Conservation (phyloP, 1,284 basidiomycete species). For the Ustilago curta region DNA sequence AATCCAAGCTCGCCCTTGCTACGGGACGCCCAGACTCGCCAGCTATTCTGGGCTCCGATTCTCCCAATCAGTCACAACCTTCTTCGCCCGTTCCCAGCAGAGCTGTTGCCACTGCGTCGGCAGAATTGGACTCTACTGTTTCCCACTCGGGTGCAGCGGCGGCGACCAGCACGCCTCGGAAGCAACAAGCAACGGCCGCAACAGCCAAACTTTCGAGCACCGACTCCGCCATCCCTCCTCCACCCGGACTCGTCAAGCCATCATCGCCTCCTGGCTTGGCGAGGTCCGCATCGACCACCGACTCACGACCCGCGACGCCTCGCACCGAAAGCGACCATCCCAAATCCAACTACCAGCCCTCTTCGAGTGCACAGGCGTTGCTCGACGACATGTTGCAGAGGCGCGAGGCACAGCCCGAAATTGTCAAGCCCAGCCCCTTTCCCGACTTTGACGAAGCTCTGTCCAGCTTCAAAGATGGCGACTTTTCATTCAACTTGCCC, state of each 20-base stretch:
- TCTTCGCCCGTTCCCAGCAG: conserved; percentile 40
- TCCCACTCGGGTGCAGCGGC: not conserved
- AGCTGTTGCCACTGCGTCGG: conserved; percentile 36
- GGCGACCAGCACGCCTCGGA: conserved; percentile 16
- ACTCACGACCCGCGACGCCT: conserved; percentile 75
- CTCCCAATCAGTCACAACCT: conserved; percentile 32
- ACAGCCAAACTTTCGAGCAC: conserved; percentile 8
- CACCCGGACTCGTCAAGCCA: conserved; percentile 62
- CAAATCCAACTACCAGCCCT: conserved; percentile 81
- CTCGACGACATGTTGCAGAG: conserved; percentile 84
- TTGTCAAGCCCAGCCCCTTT: conserved; percentile 58
- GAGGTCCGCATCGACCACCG: conserved; percentile 56
- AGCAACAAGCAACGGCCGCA: conserved; percentile 9
- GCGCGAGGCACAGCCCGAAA: conserved; percentile 80
- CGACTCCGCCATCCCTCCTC: conserved; percentile 31
- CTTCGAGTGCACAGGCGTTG: conserved; percentile 82
- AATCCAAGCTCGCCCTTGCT: conserved; percentile 31
- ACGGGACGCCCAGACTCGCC: conserved; percentile 46
- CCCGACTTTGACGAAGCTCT: conserved; percentile 66
- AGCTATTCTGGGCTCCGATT: conserved; percentile 37
- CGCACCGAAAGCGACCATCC: conserved; percentile 73
- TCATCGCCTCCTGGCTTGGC: conserved; percentile 43
- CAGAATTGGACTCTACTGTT: conserved; percentile 8
- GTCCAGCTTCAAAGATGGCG: conserved; percentile 60
- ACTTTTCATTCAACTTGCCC: conserved; percentile 64